Conservation (phyloP, 495 filamentous ascomycete genomes). For the Penicillium longicatenatum region DNA sequence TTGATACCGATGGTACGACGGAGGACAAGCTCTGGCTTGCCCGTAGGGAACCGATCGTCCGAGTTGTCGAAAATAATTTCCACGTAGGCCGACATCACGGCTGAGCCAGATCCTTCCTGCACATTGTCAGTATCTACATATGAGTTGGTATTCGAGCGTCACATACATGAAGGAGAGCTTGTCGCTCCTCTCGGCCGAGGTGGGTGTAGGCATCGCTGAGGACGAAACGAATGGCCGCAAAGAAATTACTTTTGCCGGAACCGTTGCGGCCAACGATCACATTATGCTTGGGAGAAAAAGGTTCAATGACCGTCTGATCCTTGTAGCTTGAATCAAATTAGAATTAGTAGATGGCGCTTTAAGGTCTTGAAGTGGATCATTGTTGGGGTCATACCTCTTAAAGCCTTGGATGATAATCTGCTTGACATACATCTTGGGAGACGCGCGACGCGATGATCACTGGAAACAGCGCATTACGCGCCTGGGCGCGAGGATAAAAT, state of each 20-base stretch:
- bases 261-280: slow-evolving; percentile 99
- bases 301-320: slow-evolving; percentile 97
- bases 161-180: slow-evolving; percentile 82
- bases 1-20: slow-evolving; percentile 94
- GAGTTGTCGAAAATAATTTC: slow-evolving; percentile 99
- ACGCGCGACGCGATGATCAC: slow-evolving; percentile 38
- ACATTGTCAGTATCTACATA: slow-evolving; percentile 24
- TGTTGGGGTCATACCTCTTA: slow-evolving; percentile 69
- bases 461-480: slow-evolving; percentile 43
- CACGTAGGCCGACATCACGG: slow-evolving; percentile 98
- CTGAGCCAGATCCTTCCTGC: slow-evolving; percentile 90
- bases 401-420: slow-evolving; percentile 99
- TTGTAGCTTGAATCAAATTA: slow-evolving; percentile 78
- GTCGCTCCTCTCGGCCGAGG: slow-evolving; percentile 93
- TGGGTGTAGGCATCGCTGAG: slow-evolving; percentile 97
- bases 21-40: slow-evolving; percentile 84
- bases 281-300: slow-evolving; percentile 97
- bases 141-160: neutral
- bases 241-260: slow-evolving; percentile 99
- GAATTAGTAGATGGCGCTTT: neutral
- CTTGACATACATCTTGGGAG: slow-evolving; percentile 89
- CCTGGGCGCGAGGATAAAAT: slow-evolving; percentile 19
- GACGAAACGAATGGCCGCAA: slow-evolving; percentile 97
- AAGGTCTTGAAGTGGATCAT: too few species aligned
- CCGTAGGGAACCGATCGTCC: slow-evolving; percentile 94